Evolutionary conservation across 2,329 filamentous ascomycete genomes (phyloP).

Genomic region (Botrytis fragariae): DNA sequence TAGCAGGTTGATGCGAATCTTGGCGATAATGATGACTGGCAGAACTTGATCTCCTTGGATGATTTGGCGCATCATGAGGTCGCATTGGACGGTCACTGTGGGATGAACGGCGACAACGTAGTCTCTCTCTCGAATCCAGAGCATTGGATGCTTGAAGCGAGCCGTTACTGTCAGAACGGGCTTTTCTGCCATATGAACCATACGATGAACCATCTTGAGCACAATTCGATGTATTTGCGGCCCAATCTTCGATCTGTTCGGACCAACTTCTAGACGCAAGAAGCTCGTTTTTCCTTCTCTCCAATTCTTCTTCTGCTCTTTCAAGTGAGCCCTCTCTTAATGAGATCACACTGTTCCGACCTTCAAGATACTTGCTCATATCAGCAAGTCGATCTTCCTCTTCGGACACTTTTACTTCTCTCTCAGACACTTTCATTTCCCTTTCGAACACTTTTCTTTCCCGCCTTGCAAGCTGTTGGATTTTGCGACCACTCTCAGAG

Average conservation of each 20-base stretch:
- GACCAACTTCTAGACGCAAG: neutral
- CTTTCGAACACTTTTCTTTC: neutral
- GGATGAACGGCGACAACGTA: neutral
- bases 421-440: no score
- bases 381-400: neutral
- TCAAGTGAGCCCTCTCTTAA: no score
- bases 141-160: neutral
- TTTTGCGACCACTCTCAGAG: neutral
- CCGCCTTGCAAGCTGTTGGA: neutral
- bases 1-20: neutral
- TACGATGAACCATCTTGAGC: neutral
- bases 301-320: neutral
- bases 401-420: neutral
- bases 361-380: neutral
- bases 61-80: neutral
- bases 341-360: neutral
- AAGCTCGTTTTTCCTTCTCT: neutral
- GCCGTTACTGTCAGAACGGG: neutral
- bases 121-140: neutral
- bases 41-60: neutral
- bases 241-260: neutral
- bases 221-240: neutral
- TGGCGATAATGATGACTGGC: neutral
- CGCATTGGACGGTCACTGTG: neutral
- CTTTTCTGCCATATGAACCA: neutral